These are phyloP conservation scores for Aspergillus sp. DNA, from an alignment of 2,329 filamentous ascomycete genomes.

Conservation along the genomic window DNA sequence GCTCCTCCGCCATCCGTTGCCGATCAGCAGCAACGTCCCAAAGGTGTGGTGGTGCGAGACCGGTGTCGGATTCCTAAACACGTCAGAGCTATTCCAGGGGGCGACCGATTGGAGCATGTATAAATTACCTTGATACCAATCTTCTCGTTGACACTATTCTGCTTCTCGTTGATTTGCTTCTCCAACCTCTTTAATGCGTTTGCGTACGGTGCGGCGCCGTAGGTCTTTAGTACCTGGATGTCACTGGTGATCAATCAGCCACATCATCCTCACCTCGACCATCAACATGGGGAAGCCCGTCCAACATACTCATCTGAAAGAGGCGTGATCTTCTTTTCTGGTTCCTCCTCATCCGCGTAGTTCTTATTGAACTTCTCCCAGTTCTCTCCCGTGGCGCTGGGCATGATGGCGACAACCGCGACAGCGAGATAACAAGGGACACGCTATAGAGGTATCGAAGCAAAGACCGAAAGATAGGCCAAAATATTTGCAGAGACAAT, in stretches of 20 bases:
- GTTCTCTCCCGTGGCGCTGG: slow-evolving; percentile 83
- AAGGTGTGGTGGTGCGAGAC: slow-evolving; percentile 92
- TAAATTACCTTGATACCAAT: slow-evolving; percentile 55
- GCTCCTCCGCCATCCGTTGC: slow-evolving; percentile 97
- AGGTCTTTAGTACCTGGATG: slow-evolving; percentile 98
- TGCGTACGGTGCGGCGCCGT: slow-evolving; percentile 92
- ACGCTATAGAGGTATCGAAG: background rate
- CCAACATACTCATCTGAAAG: slow-evolving; percentile 81
- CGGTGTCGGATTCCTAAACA: slow-evolving; percentile 86
- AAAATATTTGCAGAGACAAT: background rate
- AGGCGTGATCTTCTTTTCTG: slow-evolving; percentile 99
- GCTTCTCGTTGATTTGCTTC: slow-evolving; percentile 98
- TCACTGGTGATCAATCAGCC: slow-evolving; percentile 55
- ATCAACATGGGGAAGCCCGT: too few relatives aligned
- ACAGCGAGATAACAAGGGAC: slow-evolving; percentile 9
- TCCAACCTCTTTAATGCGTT: slow-evolving; percentile 92
- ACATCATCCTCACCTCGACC: slow-evolving; percentile 11
- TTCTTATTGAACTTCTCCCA: slow-evolving; percentile 99
- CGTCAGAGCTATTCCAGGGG: slow-evolving; percentile 19
- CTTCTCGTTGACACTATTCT: slow-evolving; percentile 97
- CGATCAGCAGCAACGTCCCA: slow-evolving; percentile 98
- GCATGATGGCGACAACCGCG: slow-evolving; percentile 51
- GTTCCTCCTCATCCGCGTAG: slow-evolving; percentile 90
- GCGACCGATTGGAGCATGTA: slow-evolving; percentile 3
- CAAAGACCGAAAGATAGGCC: slow-evolving; percentile 5